Conservation (phyloP, 495 filamentous ascomycete genomes). For the Penicillium ucsense region DNA sequence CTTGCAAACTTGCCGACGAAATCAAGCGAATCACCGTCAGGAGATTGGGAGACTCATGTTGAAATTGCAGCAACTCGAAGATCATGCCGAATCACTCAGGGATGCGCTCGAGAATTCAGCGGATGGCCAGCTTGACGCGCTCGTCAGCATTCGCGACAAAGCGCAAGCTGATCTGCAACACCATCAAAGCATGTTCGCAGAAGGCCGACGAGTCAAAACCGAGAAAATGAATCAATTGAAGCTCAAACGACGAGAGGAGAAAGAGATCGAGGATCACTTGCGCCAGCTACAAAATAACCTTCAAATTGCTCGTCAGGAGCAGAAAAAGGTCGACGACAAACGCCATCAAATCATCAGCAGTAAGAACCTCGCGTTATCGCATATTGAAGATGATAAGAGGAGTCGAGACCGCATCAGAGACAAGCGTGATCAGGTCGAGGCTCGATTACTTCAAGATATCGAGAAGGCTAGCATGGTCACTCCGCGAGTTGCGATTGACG, state of each 20-base stretch:
- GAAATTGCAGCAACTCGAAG: conserved; percentile 45
- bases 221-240: conserved; percentile 34
- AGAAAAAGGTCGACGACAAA: conserved; percentile 35
- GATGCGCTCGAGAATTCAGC: conserved; percentile 51
- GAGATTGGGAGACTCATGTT: conserved; percentile 42
- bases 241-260: conserved; percentile 25
- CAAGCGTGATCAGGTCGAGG: conserved; percentile 36
- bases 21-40: conserved; percentile 31
- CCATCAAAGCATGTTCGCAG: conserved; percentile 39
- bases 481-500: conserved; percentile 53
- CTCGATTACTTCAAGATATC: conserved; percentile 43
- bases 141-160: conserved; percentile 45
- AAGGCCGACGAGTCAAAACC: conserved; percentile 42
- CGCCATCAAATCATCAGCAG: conserved; percentile 46
- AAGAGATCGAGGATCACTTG: conserved; percentile 30
- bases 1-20: conserved; percentile 29
- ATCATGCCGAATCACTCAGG: conserved; percentile 47
- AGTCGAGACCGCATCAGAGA: conserved; percentile 36
- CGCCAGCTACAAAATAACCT: conserved; percentile 32
- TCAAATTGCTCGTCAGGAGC: conserved; percentile 49
- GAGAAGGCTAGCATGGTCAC: conserved; percentile 48
- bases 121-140: conserved; percentile 51
- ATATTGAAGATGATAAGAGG: conserved; percentile 38
- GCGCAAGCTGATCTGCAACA: conserved; percentile 39
- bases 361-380: conserved; percentile 55